Base-by-base conservation (phyloP, 1,284 basidiomycete genomes). In the Fomitopsis betulina region DNA sequence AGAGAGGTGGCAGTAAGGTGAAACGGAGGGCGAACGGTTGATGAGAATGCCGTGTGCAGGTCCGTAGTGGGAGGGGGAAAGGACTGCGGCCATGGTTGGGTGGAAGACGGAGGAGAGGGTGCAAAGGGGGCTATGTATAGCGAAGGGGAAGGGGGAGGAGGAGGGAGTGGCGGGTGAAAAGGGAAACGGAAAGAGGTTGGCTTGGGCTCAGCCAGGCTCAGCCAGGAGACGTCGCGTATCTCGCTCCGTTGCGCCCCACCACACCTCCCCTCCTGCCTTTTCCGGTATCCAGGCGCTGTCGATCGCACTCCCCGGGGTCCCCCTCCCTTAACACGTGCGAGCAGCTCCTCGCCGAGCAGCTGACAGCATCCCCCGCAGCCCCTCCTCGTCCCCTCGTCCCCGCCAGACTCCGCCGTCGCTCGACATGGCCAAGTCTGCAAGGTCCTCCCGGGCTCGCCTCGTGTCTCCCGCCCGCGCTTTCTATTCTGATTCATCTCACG, bases 21-120 rank as follows among this genome's bases (percentile, higher is more conserved):
- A 72, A 23, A 63, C 60, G 10, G 65, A 62, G 12, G 70, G 71
- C 25, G 69, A 71, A 3, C 70, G 65, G 65, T 73, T 73, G 67
- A 72, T 69, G 30, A 74, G 72, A 54, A 74, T 73, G 61, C 72
- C 68, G n/a, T 65, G 65, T 35, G 60, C 58, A 5, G 64, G 63
- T 23, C 59, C 35, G 37, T 53, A 58, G 3, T 54, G n/a, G 23
- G 49, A 17, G 35, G 61, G 42, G 32, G 49, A 6, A 53, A 67
- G 59, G 43, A 68, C 64, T 15, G 66, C 59, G 17, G 69, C 60
- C 70, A 70, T 70, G 35, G 47, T 38, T 17, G 21, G 42, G 45
- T n/a, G 10, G 27, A 25, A 12, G 49, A 33, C 21, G 6, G 21
- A 43, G 30, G 21, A 43, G 30, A 30, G 25, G 19, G 13, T 15